Conservation (phyloP, 257 asterid species). For the Nicotiana obtusifolia region DNA sequence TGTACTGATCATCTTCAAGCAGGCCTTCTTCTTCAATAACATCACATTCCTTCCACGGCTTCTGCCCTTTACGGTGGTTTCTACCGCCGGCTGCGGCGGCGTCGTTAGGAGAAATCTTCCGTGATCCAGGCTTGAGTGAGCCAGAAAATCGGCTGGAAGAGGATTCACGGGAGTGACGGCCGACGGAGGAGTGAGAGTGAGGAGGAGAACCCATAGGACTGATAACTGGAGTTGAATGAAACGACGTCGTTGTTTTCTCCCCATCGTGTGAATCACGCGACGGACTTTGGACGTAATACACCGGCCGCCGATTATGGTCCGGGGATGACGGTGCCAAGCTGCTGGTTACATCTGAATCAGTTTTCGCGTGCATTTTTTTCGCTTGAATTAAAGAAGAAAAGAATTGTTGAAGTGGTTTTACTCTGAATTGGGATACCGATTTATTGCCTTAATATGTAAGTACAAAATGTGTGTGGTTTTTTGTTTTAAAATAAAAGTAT, state of each 20-base stretch:
- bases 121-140: slow-evolving; percentile 70
- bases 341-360: slow-evolving; percentile 75
- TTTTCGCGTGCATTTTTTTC: slow-evolving; percentile 61
- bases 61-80: slow-evolving; percentile 23
- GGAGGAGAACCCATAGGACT: slow-evolving; percentile 83
- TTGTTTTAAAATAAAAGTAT: neutral
- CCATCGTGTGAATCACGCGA: slow-evolving; percentile 91
- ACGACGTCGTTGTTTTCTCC: slow-evolving; percentile 73
- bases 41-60: slow-evolving; percentile 63
- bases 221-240: slow-evolving; percentile 66
- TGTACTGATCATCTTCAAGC: slow-evolving; percentile 53
- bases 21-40: slow-evolving; percentile 94
- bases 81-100: slow-evolving; percentile 29
- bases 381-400: neutral
- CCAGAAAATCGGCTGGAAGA: slow-evolving; percentile 86
- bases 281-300: slow-evolving; percentile 85
- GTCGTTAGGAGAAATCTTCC: slow-evolving; percentile 61
- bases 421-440: neutral
- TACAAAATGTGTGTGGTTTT: neutral
- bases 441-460: neutral
- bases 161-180: slow-evolving; percentile 83
- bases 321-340: slow-evolving; percentile 90
- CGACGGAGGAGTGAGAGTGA: slow-evolving; percentile 73
- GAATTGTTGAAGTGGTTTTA: neutral
- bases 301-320: slow-evolving; percentile 63